A percentile compares a stretch with the other conserved stretches of the same genome.
phyloP scores from a whole-genome alignment of 768 basidiomycete genomes.

The Russula griseocarnosa region DNA sequence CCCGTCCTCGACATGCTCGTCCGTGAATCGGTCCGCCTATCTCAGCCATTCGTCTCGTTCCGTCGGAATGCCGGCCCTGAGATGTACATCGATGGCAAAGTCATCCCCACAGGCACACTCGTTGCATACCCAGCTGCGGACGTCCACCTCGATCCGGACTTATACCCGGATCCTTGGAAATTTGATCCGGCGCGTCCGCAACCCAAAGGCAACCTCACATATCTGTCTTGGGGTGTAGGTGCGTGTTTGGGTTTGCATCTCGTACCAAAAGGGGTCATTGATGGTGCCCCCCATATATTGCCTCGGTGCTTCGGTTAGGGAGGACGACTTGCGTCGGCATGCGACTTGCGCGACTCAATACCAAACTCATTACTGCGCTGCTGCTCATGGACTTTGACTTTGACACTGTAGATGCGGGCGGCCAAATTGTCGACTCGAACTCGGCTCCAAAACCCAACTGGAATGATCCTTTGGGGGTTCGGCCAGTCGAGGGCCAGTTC shows the following conservation, averaged over 20 bases:
- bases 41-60: conserved; percentile 78
- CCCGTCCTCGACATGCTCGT: conserved; percentile 71
- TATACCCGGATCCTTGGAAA: conserved; percentile 75
- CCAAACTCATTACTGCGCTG: too few species aligned
- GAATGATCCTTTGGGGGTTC: conserved; percentile 63
- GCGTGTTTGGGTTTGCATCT: too few species aligned
- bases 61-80: conserved; percentile 76
- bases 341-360: conserved; percentile 53
- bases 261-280: too few species aligned
- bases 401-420: conserved; percentile 29
- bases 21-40: conserved; percentile 71
- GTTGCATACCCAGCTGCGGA: conserved; percentile 78
- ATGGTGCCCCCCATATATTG: too few species aligned
- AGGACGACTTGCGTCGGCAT: conserved; percentile 68
- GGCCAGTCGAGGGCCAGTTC: conserved; percentile 46
- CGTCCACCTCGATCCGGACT: conserved; percentile 65
- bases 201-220: conserved; percentile 45
- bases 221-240: too few species aligned
- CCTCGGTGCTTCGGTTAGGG: conserved; percentile 40
- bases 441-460: conserved; percentile 62
- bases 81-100: conserved; percentile 61
- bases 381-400: too few species aligned
- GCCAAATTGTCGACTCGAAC: conserved; percentile 37
- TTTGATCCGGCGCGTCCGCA: conserved; percentile 57
- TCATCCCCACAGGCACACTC: conserved; percentile 68